Percentiles rank a stretch among this genome's conserved stretches.
These are phyloP conservation scores for Rhododendron williamsianum DNA, from an alignment of 148 eudicot genomes.

Conservation along the genomic window DNA sequence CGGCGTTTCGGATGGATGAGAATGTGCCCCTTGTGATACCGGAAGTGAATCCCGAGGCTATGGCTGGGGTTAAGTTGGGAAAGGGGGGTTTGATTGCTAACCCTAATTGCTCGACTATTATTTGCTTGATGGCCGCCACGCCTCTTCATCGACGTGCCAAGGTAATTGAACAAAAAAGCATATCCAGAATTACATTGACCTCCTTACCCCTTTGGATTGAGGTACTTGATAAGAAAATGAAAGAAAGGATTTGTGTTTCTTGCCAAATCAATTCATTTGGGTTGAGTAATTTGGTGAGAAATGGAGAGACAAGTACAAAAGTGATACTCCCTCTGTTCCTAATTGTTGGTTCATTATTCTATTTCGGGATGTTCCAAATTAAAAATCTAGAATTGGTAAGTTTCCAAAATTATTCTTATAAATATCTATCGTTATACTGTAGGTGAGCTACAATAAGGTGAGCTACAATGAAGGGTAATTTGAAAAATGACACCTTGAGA, in stretches of 20 bases:
- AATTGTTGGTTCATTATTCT: too few species aligned
- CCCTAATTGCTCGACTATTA: constrained; percentile 95
- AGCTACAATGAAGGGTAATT: too few species aligned
- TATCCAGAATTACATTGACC: background rate
- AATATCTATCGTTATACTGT: too few species aligned
- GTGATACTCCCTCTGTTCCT: background rate
- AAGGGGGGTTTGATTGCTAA: constrained; percentile 89
- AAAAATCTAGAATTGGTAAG: too few species aligned
- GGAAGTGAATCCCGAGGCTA: constrained; percentile 90
- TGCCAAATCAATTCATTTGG: background rate
- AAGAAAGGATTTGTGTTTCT: background rate
- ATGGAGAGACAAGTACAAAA: background rate
- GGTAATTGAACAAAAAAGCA: constrained; percentile 24
- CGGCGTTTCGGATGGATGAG: constrained; percentile 90
- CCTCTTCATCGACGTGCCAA: constrained; percentile 92
- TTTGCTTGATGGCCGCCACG: constrained; percentile 97
- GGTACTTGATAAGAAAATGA: background rate
- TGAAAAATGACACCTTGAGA: too few species aligned
- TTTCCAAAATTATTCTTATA: too few species aligned
- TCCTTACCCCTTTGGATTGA: background rate
- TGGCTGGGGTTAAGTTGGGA: constrained; percentile 57
- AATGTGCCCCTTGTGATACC: constrained; percentile 83
- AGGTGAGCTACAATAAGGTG: too few species aligned
- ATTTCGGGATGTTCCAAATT: too few species aligned
- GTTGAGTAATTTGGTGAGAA: too few species aligned